Evolutionary conservation across 441 rosid genomes (phyloP), one percentile per base, ranked within the genome.

Genomic region (Gossypium aridum): DNA sequence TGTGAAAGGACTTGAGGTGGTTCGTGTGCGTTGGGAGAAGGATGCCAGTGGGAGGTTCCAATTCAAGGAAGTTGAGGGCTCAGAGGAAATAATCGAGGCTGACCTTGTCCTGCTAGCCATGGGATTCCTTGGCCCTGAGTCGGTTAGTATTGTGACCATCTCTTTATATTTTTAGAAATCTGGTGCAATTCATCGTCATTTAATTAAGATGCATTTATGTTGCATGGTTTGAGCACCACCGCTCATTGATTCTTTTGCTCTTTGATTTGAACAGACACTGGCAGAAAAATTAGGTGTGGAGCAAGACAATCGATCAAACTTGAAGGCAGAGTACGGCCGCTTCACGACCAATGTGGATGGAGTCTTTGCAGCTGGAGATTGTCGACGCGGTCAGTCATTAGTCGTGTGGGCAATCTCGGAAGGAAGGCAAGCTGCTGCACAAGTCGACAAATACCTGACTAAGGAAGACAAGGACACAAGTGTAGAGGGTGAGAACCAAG

Each of bases 341-440:
- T 94, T 94, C 64, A 83, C 97, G 0, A 94, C 99, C 49, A 94
- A 51, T 9, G 92, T 90, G n/a, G 96, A 92, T 53, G 99, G 99
- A 2, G 85, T 94, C 0, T 97, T 97, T 76, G 99, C 98, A 7
- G 99, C 99, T 7, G 99, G 99, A 63, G 99, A 97, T 80, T 97
- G 99, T 80, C 80, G 99, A 53, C 90, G 99, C 0, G 99, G 99
- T 12, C 99, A 97, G 83, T 97, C 99, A 28, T 84, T 97, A 34
- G 99, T 97, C 61, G 99, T 97, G 0, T 97, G 99, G 99, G 99
- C 99, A 20, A 94, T 97, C 77, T 87, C 97, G 10, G 99, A 97
- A 84, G 99, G 99, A 73, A 87, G 99, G 45, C 99, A 94, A 86
- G 87, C 99, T 4, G 99, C 99, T 37, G 82, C 96, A 12, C 96